phyloP scores from a whole-genome alignment of 352 stramenopile genomes.

The Phytophthora pistaciae region DNA sequence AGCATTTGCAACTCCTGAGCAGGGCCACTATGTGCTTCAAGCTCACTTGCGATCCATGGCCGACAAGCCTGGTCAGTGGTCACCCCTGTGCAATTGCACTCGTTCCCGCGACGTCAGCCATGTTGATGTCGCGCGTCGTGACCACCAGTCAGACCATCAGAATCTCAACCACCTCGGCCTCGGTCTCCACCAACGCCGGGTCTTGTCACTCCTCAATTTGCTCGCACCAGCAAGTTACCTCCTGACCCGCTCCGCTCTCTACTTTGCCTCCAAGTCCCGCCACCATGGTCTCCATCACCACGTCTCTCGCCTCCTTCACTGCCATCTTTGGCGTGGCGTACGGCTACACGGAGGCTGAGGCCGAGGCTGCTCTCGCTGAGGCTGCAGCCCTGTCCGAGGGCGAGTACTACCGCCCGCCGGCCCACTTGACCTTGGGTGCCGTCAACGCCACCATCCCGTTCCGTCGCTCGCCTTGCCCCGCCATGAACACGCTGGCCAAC shows the following conservation, averaged over 20 bases:
- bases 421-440: conserved; percentile 34
- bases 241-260: neutral
- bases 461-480: conserved; percentile 50
- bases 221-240: conserved; percentile 26
- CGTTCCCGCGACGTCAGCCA: conserved; percentile 8
- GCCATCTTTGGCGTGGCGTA: conserved; percentile 18
- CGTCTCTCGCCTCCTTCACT: conserved; percentile 15
- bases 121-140: conserved; percentile 5
- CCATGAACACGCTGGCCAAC: conserved; percentile 63
- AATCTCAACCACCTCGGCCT: neutral
- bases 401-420: conserved; percentile 46
- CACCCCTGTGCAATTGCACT: neutral
- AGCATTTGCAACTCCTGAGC: conserved; percentile 20
- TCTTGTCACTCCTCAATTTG: conserved; percentile 26
- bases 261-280: neutral
- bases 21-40: conserved; percentile 20
- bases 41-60: conserved; percentile 1
- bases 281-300: conserved; percentile 21
- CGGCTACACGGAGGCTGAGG: conserved; percentile 29
- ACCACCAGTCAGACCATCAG: neutral
- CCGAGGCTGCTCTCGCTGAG: conserved; percentile 17
- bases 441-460: conserved; percentile 36
- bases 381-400: conserved; percentile 18
- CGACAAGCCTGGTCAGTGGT: neutral
- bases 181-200: neutral